A percentile compares a stretch with the other conserved stretches of the same genome.
These are phyloP conservation scores for Soucietia sequanensis DNA, from an alignment of 805 yeast genomes.

Conservation along the genomic window DNA sequence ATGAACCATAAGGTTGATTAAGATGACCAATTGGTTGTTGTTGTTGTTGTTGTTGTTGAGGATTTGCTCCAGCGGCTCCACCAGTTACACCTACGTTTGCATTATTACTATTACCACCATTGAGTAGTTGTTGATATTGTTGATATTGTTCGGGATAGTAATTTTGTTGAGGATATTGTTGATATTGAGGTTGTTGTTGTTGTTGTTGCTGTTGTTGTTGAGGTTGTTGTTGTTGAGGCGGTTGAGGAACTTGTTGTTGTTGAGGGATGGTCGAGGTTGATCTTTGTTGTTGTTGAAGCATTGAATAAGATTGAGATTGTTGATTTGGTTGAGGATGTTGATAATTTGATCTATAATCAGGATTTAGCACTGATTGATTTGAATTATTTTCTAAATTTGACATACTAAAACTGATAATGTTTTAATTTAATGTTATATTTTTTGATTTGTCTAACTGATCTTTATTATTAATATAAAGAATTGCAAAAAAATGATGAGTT, in stretches of 20 bases:
- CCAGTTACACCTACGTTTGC: constrained; percentile 7
- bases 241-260: constrained; percentile 11
- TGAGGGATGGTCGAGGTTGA: constrained; percentile 2
- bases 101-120: constrained; percentile 8
- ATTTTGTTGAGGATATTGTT: constrained; percentile 19
- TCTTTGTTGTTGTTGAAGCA: constrained; percentile 12
- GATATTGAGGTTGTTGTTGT: constrained; percentile 20
- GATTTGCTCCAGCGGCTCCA: constrained; percentile 6
- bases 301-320: constrained; percentile 25
- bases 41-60: constrained; percentile 9
- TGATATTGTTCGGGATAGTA: constrained; percentile 14
- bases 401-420: constrained; percentile 5
- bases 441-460: too few species aligned
- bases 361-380: too few species aligned
- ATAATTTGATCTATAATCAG: constrained; percentile 13
- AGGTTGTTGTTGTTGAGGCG: constrained; percentile 12
- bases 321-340: constrained; percentile 30
- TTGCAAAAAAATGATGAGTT: neutral
- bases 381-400: constrained; percentile 11
- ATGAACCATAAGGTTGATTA: constrained; percentile 16
- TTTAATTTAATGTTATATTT: too few species aligned
- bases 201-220: constrained; percentile 8
- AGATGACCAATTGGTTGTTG: constrained; percentile 11
- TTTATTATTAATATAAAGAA: too few species aligned
- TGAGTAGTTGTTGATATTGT: constrained; percentile 12